phyloP scores from a whole-genome alignment of 257 asterid genomes.

The Ilex asprella region DNA sequence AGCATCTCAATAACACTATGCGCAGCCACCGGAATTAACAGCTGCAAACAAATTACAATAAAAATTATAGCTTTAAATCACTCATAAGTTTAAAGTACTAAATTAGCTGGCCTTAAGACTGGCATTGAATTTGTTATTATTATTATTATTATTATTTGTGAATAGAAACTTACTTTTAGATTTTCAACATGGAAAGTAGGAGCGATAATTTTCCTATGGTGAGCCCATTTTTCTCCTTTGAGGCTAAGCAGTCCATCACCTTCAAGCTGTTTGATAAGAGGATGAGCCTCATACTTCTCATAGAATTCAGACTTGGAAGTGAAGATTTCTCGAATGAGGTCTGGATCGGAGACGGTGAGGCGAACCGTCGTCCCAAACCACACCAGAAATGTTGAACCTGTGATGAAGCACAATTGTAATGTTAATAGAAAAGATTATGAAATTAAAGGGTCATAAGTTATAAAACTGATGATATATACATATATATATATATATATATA shows the following conservation, averaged over 20 bases:
- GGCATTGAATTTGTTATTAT: too few relatives aligned
- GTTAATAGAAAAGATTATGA: not conserved
- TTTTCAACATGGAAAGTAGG: constrained; percentile 48
- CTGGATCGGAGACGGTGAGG: constrained; percentile 20
- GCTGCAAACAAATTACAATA: constrained; percentile 7
- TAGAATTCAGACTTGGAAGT: constrained; percentile 35
- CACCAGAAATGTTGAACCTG: not conserved
- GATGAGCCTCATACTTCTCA: constrained; percentile 43
- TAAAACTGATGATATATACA: too few relatives aligned
- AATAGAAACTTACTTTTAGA: constrained; percentile 27
- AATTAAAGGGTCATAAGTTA: not conserved
- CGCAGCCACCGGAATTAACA: constrained; percentile 33
- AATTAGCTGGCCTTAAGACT: too few relatives aligned
- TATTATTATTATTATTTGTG: too few relatives aligned
- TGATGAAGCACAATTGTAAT: not conserved
- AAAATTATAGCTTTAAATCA: too few relatives aligned
- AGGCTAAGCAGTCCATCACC: constrained; percentile 47
- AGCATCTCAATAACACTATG: constrained; percentile 35
- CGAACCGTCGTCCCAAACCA: constrained; percentile 8
- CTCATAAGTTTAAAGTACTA: too few relatives aligned
- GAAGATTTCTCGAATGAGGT: not conserved
- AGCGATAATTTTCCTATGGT: constrained; percentile 40
- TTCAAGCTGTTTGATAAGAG: constrained; percentile 36
- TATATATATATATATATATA: too few relatives aligned
- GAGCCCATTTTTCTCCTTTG: constrained; percentile 48